Conservation (phyloP, 2,329 filamentous ascomycete species). For the Cephalotrichum gorgonifer region DNA sequence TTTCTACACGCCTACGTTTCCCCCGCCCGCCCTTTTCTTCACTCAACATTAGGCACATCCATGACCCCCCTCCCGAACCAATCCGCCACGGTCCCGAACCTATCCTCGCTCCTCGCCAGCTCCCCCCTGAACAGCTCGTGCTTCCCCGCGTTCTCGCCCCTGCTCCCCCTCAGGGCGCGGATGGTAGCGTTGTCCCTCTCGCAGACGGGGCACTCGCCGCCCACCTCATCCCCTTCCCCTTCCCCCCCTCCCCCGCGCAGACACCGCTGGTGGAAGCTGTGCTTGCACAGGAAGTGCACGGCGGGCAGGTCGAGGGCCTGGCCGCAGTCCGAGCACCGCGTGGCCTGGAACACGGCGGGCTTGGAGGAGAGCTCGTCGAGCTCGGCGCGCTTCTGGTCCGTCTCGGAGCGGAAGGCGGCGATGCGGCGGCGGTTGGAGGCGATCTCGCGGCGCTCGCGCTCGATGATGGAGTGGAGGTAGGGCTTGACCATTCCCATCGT, state of each 20-base stretch:
- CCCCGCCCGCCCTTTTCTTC: too few relatives aligned
- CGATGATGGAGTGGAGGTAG: conserved; percentile 82
- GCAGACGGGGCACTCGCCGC: conserved; percentile 79
- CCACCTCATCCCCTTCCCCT: conserved; percentile 38
- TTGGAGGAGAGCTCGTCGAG: conserved; percentile 67
- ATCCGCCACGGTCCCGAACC: conserved; percentile 84
- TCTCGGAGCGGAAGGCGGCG: conserved; percentile 74
- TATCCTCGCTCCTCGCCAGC: conserved; percentile 64
- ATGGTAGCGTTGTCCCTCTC: conserved; percentile 78
- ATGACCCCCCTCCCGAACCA: conserved; percentile 95
- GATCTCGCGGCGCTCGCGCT: conserved; percentile 80
- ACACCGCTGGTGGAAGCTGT: conserved; percentile 91
- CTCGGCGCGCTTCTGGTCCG: conserved; percentile 67
- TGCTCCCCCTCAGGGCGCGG: conserved; percentile 72
- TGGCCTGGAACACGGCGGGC: conserved; percentile 82
- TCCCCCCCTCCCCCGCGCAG: conserved; percentile 41
- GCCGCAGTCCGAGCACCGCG: conserved; percentile 75
- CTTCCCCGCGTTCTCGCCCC: conserved; percentile 75
- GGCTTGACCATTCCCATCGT: conserved; percentile 97
- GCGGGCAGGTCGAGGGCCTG: conserved; percentile 73
- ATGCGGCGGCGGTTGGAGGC: conserved; percentile 69
- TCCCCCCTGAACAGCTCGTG: conserved; percentile 85
- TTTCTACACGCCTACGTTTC: too few relatives aligned
- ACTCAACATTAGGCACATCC: conserved; percentile 20
- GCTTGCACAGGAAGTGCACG: conserved; percentile 94